phyloP scores from a whole-genome alignment of 768 basidiomycete genomes.

The Brasilioporus rufonigricans region DNA sequence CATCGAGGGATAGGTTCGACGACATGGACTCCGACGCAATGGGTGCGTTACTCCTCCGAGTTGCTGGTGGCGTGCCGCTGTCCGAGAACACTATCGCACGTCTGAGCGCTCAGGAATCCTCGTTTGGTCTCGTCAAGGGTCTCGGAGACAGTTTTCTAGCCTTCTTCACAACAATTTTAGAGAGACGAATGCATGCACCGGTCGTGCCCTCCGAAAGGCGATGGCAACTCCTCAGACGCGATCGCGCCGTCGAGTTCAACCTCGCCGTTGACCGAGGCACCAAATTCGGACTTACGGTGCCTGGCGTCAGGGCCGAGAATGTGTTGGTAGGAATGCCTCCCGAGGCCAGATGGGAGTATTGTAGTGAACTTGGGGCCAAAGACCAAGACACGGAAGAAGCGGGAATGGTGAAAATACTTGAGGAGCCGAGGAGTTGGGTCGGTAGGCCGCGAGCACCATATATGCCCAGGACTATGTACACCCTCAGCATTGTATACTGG shows the following conservation, averaged over 20 bases:
- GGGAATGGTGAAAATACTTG: slow-evolving; percentile 48
- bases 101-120: slow-evolving; percentile 30
- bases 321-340: slow-evolving; percentile 66
- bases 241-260: slow-evolving; percentile 60
- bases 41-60: no score
- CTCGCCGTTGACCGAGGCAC: slow-evolving; percentile 69
- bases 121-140: slow-evolving; percentile 44
- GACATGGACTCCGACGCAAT: no score
- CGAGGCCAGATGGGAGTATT: no score
- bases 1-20: no score
- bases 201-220: slow-evolving; percentile 29
- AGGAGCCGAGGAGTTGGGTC: slow-evolving; percentile 21
- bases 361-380: no score
- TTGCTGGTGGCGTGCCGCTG: not conserved
- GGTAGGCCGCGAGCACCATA: not conserved
- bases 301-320: slow-evolving; percentile 60
- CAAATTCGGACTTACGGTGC: slow-evolving; percentile 61
- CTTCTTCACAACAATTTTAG: slow-evolving; percentile 46
- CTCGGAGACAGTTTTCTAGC: slow-evolving; percentile 46
- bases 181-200: slow-evolving; percentile 34
- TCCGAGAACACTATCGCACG: slow-evolving; percentile 4
- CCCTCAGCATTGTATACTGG: no score
- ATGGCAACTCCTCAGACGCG: slow-evolving; percentile 54
- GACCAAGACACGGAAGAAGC: slow-evolving; percentile 48
- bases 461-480: no score